phyloP scores from a whole-genome alignment of 2,329 filamentous ascomycete genomes.

The Macrophomina tecta region DNA sequence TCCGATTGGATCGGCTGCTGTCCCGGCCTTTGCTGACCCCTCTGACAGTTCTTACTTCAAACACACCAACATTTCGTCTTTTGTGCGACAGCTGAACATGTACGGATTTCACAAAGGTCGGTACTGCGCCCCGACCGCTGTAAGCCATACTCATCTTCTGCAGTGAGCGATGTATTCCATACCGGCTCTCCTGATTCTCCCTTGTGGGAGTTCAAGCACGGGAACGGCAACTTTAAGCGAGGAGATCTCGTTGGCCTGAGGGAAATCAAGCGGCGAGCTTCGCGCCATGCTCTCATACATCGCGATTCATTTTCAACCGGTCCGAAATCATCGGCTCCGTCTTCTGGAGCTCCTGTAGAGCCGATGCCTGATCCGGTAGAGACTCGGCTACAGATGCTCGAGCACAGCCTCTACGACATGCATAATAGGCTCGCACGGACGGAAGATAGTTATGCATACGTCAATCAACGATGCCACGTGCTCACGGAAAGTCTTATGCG shows the following conservation, averaged over 20 bases:
- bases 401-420: constrained; percentile 83
- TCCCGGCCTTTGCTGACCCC: background rate
- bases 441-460: constrained; percentile 80
- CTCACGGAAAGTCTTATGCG: constrained; percentile 81
- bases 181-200: constrained; percentile 91
- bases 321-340: constrained; percentile 74
- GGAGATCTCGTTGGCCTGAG: constrained; percentile 89
- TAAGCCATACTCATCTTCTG: constrained; percentile 20
- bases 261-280: constrained; percentile 95
- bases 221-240: constrained; percentile 94
- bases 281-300: constrained; percentile 89
- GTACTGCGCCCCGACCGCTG: background rate
- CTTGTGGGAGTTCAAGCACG: constrained; percentile 98
- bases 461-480: constrained; percentile 81
- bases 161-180: constrained; percentile 98
- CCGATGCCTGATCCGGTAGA: constrained; percentile 81
- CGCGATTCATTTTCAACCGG: constrained; percentile 80
- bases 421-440: constrained; percentile 76
- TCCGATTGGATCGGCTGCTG: constrained; percentile 34
- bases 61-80: constrained; percentile 98
- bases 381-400: constrained; percentile 73
- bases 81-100: constrained; percentile 98
- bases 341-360: constrained; percentile 84
- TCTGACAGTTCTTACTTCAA: constrained; percentile 90
- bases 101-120: constrained; percentile 98